Evolutionary conservation across 164 flowering plant genomes (phyloP).

Genomic region (Chimonanthus praecox): DNA sequence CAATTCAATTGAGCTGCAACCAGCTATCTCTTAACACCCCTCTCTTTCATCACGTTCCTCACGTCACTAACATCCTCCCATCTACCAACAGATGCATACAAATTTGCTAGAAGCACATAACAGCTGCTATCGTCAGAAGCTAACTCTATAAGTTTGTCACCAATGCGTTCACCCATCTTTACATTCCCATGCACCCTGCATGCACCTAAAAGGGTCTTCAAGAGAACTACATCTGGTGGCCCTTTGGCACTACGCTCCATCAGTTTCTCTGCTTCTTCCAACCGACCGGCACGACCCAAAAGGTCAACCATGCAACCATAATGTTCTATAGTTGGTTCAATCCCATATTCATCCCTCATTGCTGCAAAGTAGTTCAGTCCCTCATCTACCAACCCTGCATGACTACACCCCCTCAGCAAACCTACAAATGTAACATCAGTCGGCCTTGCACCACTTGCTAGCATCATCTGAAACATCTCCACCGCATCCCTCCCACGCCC

Average conservation of each 20-base stretch:
- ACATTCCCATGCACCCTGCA: constrained; percentile 9
- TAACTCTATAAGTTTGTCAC: constrained; percentile 4
- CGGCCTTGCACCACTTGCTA: not conserved
- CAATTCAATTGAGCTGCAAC: constrained; percentile 12
- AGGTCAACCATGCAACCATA: constrained; percentile 16
- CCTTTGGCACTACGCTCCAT: not conserved
- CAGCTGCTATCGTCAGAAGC: constrained; percentile 10
- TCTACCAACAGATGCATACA: constrained; percentile 16
- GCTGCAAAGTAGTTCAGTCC: constrained; percentile 9
- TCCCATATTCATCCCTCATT: not conserved
- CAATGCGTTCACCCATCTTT: constrained; percentile 3
- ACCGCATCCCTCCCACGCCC: constrained; percentile 9
- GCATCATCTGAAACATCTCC: constrained; percentile 6
- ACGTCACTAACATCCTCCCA: constrained; percentile 12
- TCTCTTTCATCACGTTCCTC: constrained; percentile 13
- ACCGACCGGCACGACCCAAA: constrained; percentile 13
- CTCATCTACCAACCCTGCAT: constrained; percentile 9
- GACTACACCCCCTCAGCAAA: constrained; percentile 8
- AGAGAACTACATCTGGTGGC: constrained; percentile 1
- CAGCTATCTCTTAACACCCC: constrained; percentile 11
- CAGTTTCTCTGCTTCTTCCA: constrained; percentile 10
- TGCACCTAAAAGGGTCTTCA: constrained; percentile 12
- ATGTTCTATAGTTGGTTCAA: constrained; percentile 8
- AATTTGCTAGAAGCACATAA: constrained; percentile 15
- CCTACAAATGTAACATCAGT: constrained; percentile 7